Evolutionary conservation across 352 stramenopile genomes (phyloP).

Genomic region (Phytophthora crassamura): DNA sequence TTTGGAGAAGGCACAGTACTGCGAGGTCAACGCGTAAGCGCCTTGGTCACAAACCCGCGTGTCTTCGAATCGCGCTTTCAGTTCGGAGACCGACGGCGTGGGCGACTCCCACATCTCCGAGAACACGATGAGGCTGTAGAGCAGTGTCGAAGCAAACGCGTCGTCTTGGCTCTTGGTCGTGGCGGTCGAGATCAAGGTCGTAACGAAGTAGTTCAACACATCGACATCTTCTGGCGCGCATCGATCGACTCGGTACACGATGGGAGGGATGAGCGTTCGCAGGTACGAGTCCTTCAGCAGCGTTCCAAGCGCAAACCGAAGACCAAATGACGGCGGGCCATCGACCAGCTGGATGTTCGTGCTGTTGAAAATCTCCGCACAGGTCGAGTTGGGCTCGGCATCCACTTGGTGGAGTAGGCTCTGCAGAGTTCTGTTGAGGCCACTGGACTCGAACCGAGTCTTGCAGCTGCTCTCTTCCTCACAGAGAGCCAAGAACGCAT

Average conservation of each 20-base stretch:
- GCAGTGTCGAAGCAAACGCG: slow-evolving; percentile 31
- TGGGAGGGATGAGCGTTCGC: too few relatives aligned
- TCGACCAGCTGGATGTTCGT: too few relatives aligned
- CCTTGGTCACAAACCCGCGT: too few relatives aligned
- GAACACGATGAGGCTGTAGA: too few relatives aligned
- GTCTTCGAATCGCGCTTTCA: too few relatives aligned
- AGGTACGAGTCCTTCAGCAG: too few relatives aligned
- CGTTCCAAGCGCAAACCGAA: too few relatives aligned
- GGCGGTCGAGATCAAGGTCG: neutral
- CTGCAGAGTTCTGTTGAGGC: slow-evolving; percentile 11
- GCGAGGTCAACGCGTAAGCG: too few relatives aligned
- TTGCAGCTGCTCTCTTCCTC: slow-evolving; percentile 21
- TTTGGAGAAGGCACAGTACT: slow-evolving; percentile 28
- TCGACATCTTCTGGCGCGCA: slow-evolving; percentile 32
- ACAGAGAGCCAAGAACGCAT: slow-evolving; percentile 27
- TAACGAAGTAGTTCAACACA: slow-evolving; percentile 33
- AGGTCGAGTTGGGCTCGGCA: slow-evolving; percentile 25
- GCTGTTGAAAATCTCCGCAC: slow-evolving; percentile 21
- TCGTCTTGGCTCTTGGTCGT: slow-evolving; percentile 16
- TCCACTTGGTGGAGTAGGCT: slow-evolving; percentile 26
- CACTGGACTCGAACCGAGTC: slow-evolving; percentile 11
- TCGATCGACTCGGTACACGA: slow-evolving; percentile 44
- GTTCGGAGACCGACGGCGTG: too few relatives aligned
- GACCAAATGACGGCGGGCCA: too few relatives aligned
- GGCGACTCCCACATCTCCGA: slow-evolving; percentile 57